Evolutionary conservation across 139 green algal species (phyloP).

Genomic region (Asterochloris erici): DNA sequence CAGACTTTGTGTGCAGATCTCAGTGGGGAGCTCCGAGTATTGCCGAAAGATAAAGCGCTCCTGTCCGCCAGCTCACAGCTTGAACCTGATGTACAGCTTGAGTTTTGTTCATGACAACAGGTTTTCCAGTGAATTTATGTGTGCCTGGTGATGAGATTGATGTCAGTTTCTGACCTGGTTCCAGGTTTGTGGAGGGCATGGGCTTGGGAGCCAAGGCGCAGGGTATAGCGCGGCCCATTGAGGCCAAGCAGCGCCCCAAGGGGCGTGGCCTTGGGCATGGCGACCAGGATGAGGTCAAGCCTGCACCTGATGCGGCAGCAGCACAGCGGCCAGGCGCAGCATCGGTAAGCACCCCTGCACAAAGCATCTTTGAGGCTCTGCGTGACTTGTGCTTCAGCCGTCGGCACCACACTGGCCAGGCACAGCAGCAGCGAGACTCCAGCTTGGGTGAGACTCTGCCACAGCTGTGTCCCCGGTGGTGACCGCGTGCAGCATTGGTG

Average conservation of each 20-base stretch:
- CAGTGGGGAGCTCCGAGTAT: too few relatives aligned
- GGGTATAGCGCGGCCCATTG: conserved; percentile 85
- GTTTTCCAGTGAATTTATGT: too few relatives aligned
- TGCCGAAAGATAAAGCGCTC: not conserved
- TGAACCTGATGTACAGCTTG: not conserved
- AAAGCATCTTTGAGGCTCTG: not conserved
- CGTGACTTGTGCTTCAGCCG: not conserved
- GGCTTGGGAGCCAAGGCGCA: conserved; percentile 63
- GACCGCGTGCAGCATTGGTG: too few relatives aligned
- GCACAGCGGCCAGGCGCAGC: not conserved
- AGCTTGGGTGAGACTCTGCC: too few relatives aligned
- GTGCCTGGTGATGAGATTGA: too few relatives aligned
- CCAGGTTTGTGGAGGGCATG: conserved; percentile 13
- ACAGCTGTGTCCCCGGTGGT: too few relatives aligned
- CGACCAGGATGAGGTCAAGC: conserved; percentile 49
- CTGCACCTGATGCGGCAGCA: conserved; percentile 27
- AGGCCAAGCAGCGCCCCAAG: conserved; percentile 87
- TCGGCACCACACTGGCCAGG: too few relatives aligned
- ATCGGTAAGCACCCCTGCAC: not conserved
- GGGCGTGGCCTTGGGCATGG: conserved; percentile 93
- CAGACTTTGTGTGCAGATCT: too few relatives aligned
- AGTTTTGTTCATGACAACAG: too few relatives aligned
- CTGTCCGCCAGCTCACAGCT: not conserved
- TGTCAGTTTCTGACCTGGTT: too few relatives aligned
- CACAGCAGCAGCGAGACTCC: too few relatives aligned